Conservation (phyloP, 306 rosid genomes). For the Neltuma alba region DNA sequence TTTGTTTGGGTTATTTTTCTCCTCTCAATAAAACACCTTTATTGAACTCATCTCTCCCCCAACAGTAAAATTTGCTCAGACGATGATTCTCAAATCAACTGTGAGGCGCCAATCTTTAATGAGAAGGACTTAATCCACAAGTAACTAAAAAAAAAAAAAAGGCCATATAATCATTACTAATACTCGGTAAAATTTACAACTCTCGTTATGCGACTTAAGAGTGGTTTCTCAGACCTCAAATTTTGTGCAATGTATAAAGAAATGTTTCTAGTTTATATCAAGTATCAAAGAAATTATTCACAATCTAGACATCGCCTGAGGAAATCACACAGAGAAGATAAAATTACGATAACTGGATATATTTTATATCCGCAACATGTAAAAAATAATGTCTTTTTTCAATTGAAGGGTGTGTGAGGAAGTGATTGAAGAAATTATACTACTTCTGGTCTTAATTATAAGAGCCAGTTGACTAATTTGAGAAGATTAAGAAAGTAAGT, state of each 20-base stretch:
- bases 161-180: background rate
- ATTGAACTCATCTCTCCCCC: background rate
- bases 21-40: background rate
- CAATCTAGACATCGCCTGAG: background rate
- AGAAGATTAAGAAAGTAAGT: too few species aligned
- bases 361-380: background rate
- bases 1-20: background rate
- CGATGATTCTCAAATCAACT: too few species aligned
- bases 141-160: background rate
- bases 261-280: background rate
- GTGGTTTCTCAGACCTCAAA: too few species aligned
- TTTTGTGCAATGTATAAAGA: background rate
- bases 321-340: background rate
- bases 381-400: background rate
- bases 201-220: background rate
- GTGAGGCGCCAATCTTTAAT: background rate
- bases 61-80: background rate
- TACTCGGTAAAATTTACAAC: background rate
- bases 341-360: background rate
- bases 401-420: background rate
- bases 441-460: too few species aligned
- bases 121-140: background rate
- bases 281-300: background rate
- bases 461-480: too few species aligned
- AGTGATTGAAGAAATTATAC: background rate